phyloP scores from a whole-genome alignment of 2,329 filamentous ascomycete genomes.

The Trichoderma sp. region DNA sequence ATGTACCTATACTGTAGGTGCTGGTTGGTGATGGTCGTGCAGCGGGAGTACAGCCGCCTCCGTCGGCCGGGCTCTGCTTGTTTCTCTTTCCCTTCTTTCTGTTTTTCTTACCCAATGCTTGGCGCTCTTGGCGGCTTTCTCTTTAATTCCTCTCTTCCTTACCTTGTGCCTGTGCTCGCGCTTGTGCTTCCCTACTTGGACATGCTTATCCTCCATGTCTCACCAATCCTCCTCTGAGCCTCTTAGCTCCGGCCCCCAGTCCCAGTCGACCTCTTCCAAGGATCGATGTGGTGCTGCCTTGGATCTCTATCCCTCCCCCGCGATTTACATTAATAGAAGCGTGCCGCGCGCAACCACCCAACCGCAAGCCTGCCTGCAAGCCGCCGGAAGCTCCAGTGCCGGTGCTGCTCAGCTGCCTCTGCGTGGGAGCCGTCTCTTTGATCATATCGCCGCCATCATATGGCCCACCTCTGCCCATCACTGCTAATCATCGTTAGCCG shows the following conservation, averaged over 20 bases:
- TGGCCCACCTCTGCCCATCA: neutral
- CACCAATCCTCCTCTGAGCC: slow-evolving; percentile 11
- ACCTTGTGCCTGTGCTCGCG: neutral
- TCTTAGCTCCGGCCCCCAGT: slow-evolving; percentile 8
- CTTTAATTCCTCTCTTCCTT: neutral
- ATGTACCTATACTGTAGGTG: neutral
- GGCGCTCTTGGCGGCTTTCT: slow-evolving; percentile 17
- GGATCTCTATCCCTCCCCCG: slow-evolving; percentile 14
- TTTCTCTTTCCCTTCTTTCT: neutral
- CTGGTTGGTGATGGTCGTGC: neutral
- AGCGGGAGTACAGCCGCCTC: neutral
- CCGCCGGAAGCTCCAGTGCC: slow-evolving; percentile 25
- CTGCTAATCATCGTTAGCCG: slow-evolving; percentile 8
- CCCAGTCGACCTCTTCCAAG: slow-evolving; percentile 9
- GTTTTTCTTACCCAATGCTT: neutral
- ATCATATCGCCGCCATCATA: neutral
- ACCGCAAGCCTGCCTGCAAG: slow-evolving; percentile 22
- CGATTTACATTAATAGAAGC: slow-evolving; percentile 25
- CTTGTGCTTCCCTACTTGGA: neutral
- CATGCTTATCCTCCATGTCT: slow-evolving; percentile 11
- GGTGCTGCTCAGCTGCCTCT: slow-evolving; percentile 15
- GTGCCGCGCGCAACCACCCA: slow-evolving; percentile 20
- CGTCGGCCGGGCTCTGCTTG: neutral
- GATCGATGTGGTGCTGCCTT: slow-evolving; percentile 22
- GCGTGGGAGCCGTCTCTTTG: neutral